Base-by-base conservation (phyloP, 495 filamentous ascomycete species). In the Penicillium cinerascens region DNA sequence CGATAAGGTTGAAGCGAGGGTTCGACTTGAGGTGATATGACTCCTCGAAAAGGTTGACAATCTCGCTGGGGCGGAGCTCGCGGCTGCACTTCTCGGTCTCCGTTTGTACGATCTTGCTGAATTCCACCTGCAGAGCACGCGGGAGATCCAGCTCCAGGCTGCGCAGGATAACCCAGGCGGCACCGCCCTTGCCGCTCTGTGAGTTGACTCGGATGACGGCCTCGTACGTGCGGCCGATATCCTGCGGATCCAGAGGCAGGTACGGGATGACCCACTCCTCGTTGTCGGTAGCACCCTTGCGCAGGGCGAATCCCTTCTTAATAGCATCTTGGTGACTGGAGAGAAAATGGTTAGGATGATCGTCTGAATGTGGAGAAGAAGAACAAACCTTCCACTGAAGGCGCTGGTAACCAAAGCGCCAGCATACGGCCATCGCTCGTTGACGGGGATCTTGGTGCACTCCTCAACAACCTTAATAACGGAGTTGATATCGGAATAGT, bases 191-290 rank as follows among this genome's bases (percentile, higher is more conserved):
- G 47, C 93, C 93, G 54, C 84, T 89, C 66, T 98, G 93, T 20
- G 88, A 92, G 72, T 97, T 98, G 78, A 97, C 93, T 26, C 92
- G 88, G 68, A 98, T 98, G 67, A 97, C 87, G 37, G 92, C 92
- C 72, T 97, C 92, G 78, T 97, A 97, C 25, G 87, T 97, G 10
- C 92, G 84, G 21, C 93, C 93, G 48, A 97, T 96, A 72, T 97
- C 92, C 58, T 87, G 79, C 2, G 92, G 92, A 63, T 97, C 92
- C 42, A 97, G 80, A 16, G 93, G 93, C 27, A 98, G 87, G 66
- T 97, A 98, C 2, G 92, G 93, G 42, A 98, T 79, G 42, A 78
- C 65, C 84, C 84, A 87, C 22, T 73, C 72, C 49, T 82, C 80
- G 20, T 91, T 82, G 48, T 83, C 74, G 6, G 70, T 73, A 45